Conservation (phyloP, 352 stramenopile species). For the Blastocystis sp. region DNA sequence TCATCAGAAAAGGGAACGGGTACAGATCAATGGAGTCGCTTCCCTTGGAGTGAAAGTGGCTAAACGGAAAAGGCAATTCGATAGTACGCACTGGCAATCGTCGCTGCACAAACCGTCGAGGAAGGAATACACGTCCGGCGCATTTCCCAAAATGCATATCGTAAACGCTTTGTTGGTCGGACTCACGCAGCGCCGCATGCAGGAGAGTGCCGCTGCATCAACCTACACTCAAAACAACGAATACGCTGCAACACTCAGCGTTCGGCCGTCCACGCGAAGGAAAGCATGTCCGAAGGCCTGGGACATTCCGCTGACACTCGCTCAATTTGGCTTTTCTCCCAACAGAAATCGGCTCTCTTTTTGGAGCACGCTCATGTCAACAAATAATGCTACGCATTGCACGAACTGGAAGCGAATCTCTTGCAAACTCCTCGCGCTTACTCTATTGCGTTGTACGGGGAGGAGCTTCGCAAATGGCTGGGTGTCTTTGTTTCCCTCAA, state of each 20-base stretch:
- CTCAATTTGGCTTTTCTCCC: too few species aligned
- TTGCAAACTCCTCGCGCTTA: neutral
- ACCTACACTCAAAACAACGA: neutral
- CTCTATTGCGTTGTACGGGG: neutral
- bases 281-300: neutral
- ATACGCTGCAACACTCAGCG: neutral
- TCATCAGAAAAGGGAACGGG: constrained; percentile 14
- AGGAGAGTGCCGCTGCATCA: neutral
- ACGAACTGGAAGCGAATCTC: neutral
- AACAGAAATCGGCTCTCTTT: too few species aligned
- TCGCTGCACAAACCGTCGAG: neutral
- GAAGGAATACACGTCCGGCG: neutral
- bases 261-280: neutral
- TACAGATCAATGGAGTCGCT: constrained; percentile 33
- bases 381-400: neutral
- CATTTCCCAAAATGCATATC: neutral
- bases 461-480: neutral
- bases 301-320: neutral
- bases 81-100: neutral
- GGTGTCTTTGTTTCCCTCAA: neutral
- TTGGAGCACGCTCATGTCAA: neutral
- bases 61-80: neutral
- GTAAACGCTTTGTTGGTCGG: neutral
- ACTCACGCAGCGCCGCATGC: neutral
- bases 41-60: neutral